Evolutionary conservation across 306 rosid genomes (phyloP), one percentile per base, ranked within the genome.

Genomic region (Malus asiatica): DNA sequence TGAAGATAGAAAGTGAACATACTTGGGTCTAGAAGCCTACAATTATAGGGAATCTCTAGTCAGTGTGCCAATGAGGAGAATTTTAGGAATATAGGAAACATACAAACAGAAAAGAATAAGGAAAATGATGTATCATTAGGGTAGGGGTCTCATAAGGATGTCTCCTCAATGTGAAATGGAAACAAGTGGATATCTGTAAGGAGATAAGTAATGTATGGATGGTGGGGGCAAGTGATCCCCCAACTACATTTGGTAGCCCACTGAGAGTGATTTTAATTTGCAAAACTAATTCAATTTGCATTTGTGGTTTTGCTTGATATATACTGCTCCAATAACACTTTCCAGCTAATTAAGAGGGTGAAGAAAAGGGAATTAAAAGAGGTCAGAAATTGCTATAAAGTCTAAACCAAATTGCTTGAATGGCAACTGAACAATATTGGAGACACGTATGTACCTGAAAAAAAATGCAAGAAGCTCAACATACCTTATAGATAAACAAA

Each of bases 201-300:
- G 82, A 82, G 66, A 77, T 79, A 79, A 81, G 88, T 32, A 42
- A 30, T 67, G 68, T 57, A 68, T 66, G 68, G 89, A 85, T 38
- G 84, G 87, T 85, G 85, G 90, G 91, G 88, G 68, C 89, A 81
- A 81, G 23, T 83, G 79, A 85, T 81, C 85, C 89, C 91, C 91
- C 79, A 89, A 86, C 93, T 91, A 89, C 91, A 88, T 73, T 74
- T 68, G 73, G 3, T 53, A 42, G 45, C 58, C 72, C 77, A 71
- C 29, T 52, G 20, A 63, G 40, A 42, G 11, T 82, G 25, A 63
- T 46, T 68, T 68, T 2, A 19, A 18, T 22, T 70, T 27, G 35
- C 59, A 71, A 29, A 8, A 20, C 30, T 51, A 38, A 38, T 30
- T 27, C 48, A 71, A 71, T 32, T 32, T 52, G 45, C 20, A 4